Percentiles rank a stretch among this genome's conserved stretches.
Conservation (phyloP, 2,329 filamentous ascomycete species). For the Simplicillium sp. region DNA sequence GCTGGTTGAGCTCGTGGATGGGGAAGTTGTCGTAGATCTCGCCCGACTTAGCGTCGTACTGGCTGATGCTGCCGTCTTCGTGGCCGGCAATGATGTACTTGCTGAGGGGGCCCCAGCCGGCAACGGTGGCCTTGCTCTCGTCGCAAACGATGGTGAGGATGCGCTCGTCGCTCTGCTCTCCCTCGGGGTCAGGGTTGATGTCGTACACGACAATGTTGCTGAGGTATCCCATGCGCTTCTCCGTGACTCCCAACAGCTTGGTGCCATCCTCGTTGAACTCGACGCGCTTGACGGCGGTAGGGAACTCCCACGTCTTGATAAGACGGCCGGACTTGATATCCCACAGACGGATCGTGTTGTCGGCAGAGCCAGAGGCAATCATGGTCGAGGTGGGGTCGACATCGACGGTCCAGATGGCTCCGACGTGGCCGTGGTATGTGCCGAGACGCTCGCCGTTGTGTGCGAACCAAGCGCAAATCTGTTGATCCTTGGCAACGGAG, state of each 20-base stretch:
- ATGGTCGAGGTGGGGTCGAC: conserved; percentile 86
- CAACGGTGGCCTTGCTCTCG: conserved; percentile 93
- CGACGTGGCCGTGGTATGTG: conserved; percentile 93
- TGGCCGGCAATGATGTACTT: conserved; percentile 98
- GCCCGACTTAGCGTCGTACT: conserved; percentile 87
- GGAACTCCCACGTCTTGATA: conserved; percentile 96
- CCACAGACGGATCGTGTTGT: conserved; percentile 98
- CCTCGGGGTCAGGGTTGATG: conserved; percentile 73
- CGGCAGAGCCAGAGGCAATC: conserved; percentile 89
- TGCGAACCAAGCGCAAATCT: conserved; percentile 93
- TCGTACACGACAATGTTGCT: conserved; percentile 91
- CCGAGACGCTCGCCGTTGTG: conserved; percentile 97
- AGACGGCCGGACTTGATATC: conserved; percentile 87
- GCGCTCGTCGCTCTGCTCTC: conserved; percentile 77
- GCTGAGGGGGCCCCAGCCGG: conserved; percentile 87
- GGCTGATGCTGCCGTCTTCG: conserved; percentile 87
- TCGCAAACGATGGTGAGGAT: conserved; percentile 83
- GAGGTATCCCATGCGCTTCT: conserved; percentile 96
- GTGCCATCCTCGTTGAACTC: conserved; percentile 94
- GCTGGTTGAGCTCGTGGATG: conserved; percentile 74
- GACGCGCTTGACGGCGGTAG: conserved; percentile 92
- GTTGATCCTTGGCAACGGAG: conserved; percentile 91
- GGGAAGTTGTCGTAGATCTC: conserved; percentile 73
- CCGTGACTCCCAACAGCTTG: conserved; percentile 85
- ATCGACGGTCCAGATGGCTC: conserved; percentile 98